Evolutionary conservation across 352 stramenopile genomes (phyloP).

Genomic region (Pythium phragmiticola): DNA sequence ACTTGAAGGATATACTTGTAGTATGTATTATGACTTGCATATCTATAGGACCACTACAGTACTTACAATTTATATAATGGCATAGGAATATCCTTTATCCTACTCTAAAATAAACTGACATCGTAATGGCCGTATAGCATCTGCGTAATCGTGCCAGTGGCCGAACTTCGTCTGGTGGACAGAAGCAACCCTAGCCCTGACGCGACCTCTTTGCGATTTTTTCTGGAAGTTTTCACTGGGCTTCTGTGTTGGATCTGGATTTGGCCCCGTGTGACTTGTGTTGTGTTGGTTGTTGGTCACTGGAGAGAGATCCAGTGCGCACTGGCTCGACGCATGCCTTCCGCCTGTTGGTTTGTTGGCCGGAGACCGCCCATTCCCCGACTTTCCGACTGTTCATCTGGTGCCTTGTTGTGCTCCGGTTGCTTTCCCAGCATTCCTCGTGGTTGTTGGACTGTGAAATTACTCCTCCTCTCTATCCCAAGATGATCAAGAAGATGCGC

Average conservation of each 20-base stretch:
- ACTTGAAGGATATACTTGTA: no score
- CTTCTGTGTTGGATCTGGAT: neutral
- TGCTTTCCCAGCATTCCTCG: no score
- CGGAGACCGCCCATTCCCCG: neutral
- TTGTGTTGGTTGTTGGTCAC: no score
- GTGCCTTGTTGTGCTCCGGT: no score
- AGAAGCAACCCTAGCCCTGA: neutral
- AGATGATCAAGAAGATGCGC: slow-evolving; percentile 15
- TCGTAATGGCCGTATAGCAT: neutral
- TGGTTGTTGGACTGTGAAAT: slow-evolving; percentile 6
- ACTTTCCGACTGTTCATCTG: slow-evolving; percentile 7
- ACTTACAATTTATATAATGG: neutral
- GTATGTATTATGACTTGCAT: neutral
- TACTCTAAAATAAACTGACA: neutral
- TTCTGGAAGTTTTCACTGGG: neutral
- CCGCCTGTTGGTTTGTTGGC: slow-evolving; percentile 9
- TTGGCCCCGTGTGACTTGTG: no score
- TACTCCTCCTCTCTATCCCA: slow-evolving; percentile 3
- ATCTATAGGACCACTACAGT: neutral
- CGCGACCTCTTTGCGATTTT: neutral
- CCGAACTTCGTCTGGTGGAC: neutral
- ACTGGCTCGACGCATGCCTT: slow-evolving; percentile 1
- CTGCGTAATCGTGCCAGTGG: neutral
- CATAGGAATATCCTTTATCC: no score
- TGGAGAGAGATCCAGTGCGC: neutral